Evolutionary conservation across 805 yeast species (phyloP).

Genomic region (Huiozyma sinensis): DNA sequence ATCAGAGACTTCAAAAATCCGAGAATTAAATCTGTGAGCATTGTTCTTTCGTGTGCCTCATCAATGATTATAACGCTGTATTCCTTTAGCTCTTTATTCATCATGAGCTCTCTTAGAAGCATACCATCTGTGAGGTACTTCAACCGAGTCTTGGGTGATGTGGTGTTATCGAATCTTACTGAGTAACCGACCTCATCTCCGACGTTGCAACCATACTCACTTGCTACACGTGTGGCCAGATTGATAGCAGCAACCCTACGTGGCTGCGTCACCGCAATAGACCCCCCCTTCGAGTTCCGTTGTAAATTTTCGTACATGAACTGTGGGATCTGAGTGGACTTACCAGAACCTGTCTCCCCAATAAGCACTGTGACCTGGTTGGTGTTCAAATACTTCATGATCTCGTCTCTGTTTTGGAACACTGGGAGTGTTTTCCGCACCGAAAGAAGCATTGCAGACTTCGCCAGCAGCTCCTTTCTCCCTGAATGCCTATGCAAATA

Average conservation of each 20-base stretch:
- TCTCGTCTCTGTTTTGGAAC: conserved; percentile 54
- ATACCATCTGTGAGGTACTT: conserved; percentile 95
- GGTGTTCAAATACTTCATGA: conserved; percentile 41
- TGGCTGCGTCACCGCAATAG: conserved; percentile 91
- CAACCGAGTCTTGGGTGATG: conserved; percentile 50
- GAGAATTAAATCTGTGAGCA: conserved; percentile 77
- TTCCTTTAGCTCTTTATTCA: conserved; percentile 48
- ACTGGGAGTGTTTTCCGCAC: conserved; percentile 61
- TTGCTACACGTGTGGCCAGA: conserved; percentile 84
- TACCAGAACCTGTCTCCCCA: conserved; percentile 98
- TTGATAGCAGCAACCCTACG: conserved; percentile 96
- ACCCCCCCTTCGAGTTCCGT: conserved; percentile 30
- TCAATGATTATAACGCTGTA: conserved; percentile 78
- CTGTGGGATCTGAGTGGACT: conserved; percentile 94
- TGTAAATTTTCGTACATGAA: conserved; percentile 45
- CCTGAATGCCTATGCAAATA: conserved; percentile 5
- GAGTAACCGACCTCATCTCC: conserved; percentile 87
- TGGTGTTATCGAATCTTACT: conserved; percentile 76
- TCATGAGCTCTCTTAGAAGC: conserved; percentile 84
- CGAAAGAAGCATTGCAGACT: conserved; percentile 5
- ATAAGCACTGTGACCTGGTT: conserved; percentile 70
- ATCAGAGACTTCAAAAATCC: conserved; percentile 75
- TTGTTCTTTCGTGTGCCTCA: conserved; percentile 97
- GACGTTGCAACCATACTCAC: conserved; percentile 65
- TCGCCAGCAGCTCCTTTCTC: too few relatives aligned